These are phyloP conservation scores for Entonaema liquescens DNA, from an alignment of 495 filamentous ascomycete genomes.

Conservation along the genomic window DNA sequence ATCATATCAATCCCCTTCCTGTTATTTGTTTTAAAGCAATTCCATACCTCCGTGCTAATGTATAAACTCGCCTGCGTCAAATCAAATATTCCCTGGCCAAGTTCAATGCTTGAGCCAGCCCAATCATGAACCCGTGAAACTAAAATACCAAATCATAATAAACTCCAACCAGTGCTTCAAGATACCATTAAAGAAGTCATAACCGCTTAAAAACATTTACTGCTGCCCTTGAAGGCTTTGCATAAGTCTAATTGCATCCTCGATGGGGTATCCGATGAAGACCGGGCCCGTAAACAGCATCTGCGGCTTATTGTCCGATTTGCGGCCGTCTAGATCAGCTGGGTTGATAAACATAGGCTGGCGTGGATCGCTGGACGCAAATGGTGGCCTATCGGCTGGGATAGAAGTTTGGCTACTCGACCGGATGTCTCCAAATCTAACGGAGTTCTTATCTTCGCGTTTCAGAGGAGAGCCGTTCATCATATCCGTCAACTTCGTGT, in stretches of 20 bases:
- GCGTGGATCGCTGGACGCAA: constrained; percentile 11
- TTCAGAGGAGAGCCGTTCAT: constrained; percentile 36
- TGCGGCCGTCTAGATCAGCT: constrained; percentile 38
- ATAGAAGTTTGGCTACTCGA: constrained; percentile 34
- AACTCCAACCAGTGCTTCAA: neutral
- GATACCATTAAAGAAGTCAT: neutral
- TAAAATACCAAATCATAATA: neutral
- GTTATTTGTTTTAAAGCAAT: neutral
- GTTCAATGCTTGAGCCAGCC: neutral
- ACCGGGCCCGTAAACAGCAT: constrained; percentile 88
- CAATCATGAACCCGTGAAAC: neutral
- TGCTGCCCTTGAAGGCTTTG: constrained; percentile 60
- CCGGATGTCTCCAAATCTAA: constrained; percentile 21
- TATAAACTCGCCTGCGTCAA: neutral
- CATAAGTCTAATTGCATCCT: constrained; percentile 77
- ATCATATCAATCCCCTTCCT: neutral
- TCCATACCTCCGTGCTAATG: neutral
- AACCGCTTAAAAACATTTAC: neutral
- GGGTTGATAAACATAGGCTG: constrained; percentile 55
- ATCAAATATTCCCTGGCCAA: neutral
- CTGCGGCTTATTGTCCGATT: constrained; percentile 55
- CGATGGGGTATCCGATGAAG: constrained; percentile 86
- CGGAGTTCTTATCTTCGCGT: constrained; percentile 39
- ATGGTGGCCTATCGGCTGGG: constrained; percentile 30
- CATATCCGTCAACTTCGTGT: constrained; percentile 49